These are phyloP conservation scores for Mortierella sp. DNA, from an alignment of 371 early-diverging fungal species.

Conservation along the genomic window DNA sequence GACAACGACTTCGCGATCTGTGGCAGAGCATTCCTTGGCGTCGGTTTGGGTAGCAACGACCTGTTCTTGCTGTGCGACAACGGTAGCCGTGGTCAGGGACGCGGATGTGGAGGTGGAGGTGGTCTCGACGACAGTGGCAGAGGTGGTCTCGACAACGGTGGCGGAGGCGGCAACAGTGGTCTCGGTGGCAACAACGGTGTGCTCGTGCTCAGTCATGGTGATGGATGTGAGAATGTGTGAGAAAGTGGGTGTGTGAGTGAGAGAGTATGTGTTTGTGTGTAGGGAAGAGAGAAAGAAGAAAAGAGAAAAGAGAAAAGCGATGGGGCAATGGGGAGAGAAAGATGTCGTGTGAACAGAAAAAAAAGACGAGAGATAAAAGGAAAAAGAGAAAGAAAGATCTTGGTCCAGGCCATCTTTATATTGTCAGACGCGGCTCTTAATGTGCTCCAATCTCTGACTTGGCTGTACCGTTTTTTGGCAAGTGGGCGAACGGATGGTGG, in stretches of 20 bases:
- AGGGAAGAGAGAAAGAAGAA: not conserved
- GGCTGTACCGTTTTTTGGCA: too few relatives aligned
- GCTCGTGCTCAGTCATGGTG: constrained; percentile 20
- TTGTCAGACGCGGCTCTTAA: too few relatives aligned
- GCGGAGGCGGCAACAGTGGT: constrained; percentile 18
- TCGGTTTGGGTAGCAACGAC: too few relatives aligned
- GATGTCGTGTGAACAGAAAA: not conserved
- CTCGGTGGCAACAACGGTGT: not conserved
- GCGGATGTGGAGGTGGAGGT: too few relatives aligned
- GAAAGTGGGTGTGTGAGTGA: not conserved
- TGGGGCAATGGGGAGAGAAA: too few relatives aligned
- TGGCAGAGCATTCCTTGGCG: too few relatives aligned
- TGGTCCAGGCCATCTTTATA: not conserved
- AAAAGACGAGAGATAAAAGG: not conserved
- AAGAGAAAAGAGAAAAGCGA: not conserved
- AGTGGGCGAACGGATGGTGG: too few relatives aligned
- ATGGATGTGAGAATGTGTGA: constrained; percentile 16
- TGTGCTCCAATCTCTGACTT: too few relatives aligned
- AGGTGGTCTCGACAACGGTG: constrained; percentile 6
- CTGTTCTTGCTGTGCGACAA: too few relatives aligned
- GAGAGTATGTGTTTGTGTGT: not conserved
- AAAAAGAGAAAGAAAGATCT: not conserved
- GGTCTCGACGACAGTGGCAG: constrained; percentile 5
- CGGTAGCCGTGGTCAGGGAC: too few relatives aligned
- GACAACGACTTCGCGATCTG: too few relatives aligned